Base-by-base conservation (phyloP, 163 green algal species). In the Chlorella variabilis region DNA sequence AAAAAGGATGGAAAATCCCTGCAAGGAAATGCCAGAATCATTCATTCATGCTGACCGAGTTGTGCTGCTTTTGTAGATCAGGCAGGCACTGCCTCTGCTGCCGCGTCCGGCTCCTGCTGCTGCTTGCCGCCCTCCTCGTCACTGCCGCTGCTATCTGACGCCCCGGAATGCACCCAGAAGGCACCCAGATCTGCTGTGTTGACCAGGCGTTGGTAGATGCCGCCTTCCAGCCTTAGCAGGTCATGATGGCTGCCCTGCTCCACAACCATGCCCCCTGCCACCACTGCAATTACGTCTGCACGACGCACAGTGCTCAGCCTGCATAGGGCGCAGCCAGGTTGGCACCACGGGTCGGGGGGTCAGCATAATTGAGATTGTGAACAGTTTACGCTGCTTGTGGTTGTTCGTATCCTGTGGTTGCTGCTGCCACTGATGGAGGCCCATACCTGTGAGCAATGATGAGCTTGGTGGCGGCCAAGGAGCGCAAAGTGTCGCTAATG, bases 171-270 rank as follows among this genome's bases (percentile, higher is more conserved):
- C 17, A 31, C 45, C 45, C 45, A 54, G 76, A 36, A 51, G 21
- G 29, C 42, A 20, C 56, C 58, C 51, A 85, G 61, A 71, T 85
- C 80, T 20, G 80, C 42, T 1, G 71, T 62, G 25, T 20, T 15
- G 23, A 89, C 34, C 38, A 89, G 70, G n/a, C 31, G 59, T 0
- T 23, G 38, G 79, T 93, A 94, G 25, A 73, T 68, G 17, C 88
- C 77, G 29, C 85, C 86, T 29, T 71, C 70, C 45, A 75, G 59
- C 38, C 74, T 77, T 68, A 91, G 36, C 34, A 94, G 78, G 21
- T 88, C 66, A 11, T 85, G 66, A 13, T 92, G 90, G 41, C 58
- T 86, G 21, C 90, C 90, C 17, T 87, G 63, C 71, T 96, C 91
- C 29, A 89, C 71, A 18, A 97, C 89, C 9, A n/a, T 23, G 39